Evolutionary conservation across 345 rosid genomes (phyloP).

Genomic region (Arabidopsis suecica): DNA sequence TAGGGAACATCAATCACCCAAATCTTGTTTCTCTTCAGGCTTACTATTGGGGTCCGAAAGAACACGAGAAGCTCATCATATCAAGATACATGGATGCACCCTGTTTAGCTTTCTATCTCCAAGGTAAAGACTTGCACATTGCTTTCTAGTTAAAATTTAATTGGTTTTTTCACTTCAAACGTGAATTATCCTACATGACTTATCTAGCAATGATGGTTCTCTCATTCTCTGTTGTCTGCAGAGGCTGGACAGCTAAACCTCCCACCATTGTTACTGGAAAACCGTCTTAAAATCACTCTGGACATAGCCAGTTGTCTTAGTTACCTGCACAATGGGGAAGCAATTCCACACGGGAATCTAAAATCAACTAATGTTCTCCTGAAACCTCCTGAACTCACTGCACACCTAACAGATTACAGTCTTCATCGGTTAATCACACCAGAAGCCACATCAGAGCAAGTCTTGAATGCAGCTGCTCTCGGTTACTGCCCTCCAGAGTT

Average conservation of each 20-base stretch:
- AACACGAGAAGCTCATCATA: conserved; percentile 83
- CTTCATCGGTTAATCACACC: conserved; percentile 82
- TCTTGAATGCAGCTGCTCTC: conserved; percentile 82
- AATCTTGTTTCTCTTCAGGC: conserved; percentile 82
- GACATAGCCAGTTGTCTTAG: conserved; percentile 75
- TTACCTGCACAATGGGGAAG: conserved; percentile 78
- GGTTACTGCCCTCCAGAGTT: conserved; percentile 95
- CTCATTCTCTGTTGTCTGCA: conserved; percentile 47
- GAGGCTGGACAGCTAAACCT: conserved; percentile 57
- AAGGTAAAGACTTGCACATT: conserved; percentile 53
- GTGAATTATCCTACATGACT: not conserved
- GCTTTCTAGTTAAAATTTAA: not conserved
- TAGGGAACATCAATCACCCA: conserved; percentile 82
- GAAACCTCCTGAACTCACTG: conserved; percentile 56
- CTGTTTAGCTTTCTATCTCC: conserved; percentile 76
- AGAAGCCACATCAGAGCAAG: conserved; percentile 87
- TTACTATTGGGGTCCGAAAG: conserved; percentile 86
- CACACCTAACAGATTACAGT: conserved; percentile 78
- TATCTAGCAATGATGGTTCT: not conserved
- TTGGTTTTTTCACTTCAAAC: not conserved
- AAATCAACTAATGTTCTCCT: conserved; percentile 83
- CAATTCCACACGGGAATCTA: conserved; percentile 94
- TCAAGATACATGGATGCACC: conserved; percentile 65
- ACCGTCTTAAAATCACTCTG: conserved; percentile 62
- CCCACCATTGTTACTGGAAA: conserved; percentile 61